Evolutionary conservation across 371 early-diverging fungal species (phyloP).

Genomic region (Thermomucor indicae-seudaticae): DNA sequence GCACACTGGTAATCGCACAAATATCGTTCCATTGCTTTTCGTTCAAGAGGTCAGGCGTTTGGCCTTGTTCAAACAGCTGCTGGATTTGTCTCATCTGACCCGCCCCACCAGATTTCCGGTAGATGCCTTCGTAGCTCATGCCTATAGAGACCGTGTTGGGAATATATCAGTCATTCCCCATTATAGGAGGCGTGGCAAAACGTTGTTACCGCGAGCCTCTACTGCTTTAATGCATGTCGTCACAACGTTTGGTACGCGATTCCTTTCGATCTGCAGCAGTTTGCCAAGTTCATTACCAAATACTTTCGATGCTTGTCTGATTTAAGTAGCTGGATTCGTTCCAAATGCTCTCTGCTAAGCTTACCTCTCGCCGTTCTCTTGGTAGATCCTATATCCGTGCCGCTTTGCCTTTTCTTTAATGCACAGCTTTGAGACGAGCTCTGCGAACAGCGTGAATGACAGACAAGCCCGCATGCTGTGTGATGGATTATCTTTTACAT

Average conservation of each 20-base stretch:
- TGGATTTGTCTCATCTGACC: conserved; percentile 75
- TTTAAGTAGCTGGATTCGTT: too few relatives aligned
- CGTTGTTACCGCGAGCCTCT: conserved; percentile 62
- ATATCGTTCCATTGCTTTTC: conserved; percentile 56
- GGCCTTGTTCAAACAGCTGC: conserved; percentile 43
- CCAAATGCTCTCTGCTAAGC: too few relatives aligned
- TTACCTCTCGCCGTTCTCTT: too few relatives aligned
- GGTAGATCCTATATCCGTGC: not conserved
- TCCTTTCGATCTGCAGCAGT: conserved; percentile 26
- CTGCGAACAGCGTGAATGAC: not conserved
- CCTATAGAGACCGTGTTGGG: too few relatives aligned
- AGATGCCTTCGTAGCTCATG: conserved; percentile 87
- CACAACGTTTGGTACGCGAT: conserved; percentile 68
- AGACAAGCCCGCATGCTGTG: not conserved
- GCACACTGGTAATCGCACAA: conserved; percentile 81
- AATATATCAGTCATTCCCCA: too few relatives aligned
- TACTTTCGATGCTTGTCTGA: too few relatives aligned
- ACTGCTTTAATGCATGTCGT: conserved; percentile 75
- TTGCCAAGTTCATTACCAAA: conserved; percentile 30
- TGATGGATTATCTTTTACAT: not conserved
- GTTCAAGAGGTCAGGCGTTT: conserved; percentile 48
- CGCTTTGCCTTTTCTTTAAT: conserved; percentile 13
- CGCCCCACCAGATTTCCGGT: conserved; percentile 88
- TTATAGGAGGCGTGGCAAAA: too few relatives aligned
- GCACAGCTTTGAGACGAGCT: conserved; percentile 25